A percentile compares a stretch with the other conserved stretches of the same genome.
These are phyloP conservation scores for Penicillium bialowiezense DNA, from an alignment of 495 filamentous ascomycete species.

Conservation along the genomic window DNA sequence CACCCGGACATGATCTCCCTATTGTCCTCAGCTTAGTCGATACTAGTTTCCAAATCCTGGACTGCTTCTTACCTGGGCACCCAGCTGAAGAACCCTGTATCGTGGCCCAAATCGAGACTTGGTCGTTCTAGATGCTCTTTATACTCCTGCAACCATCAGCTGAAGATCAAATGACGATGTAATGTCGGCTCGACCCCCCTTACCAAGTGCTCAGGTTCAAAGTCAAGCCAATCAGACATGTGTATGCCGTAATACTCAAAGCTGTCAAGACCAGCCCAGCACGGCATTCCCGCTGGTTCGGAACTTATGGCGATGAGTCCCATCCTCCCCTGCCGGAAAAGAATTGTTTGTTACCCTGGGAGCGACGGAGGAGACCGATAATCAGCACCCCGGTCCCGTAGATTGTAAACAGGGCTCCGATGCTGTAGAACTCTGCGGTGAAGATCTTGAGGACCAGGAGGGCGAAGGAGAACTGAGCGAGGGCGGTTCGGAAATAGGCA, in stretches of 20 bases:
- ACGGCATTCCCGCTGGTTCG: constrained; percentile 81
- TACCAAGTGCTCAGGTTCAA: constrained; percentile 47
- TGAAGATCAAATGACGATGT: no score
- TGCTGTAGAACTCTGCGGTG: constrained; percentile 89
- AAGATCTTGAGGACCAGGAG: constrained; percentile 96
- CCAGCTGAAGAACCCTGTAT: no score
- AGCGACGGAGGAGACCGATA: constrained; percentile 75
- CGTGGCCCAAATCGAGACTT: no score
- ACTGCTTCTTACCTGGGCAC: no score
- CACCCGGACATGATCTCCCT: no score
- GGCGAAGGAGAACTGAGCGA: constrained; percentile 91
- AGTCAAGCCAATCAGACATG: constrained; percentile 73
- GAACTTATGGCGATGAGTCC: constrained; percentile 71
- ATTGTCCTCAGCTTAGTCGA: no score
- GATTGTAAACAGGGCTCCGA: constrained; percentile 86
- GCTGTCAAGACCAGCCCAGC: constrained; percentile 73
- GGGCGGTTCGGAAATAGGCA: constrained; percentile 90
- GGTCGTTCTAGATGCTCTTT: no score
- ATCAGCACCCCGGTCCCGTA: constrained; percentile 84
- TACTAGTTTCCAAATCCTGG: no score
- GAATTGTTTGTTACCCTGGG: constrained; percentile 90
- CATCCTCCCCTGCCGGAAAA: constrained; percentile 72
- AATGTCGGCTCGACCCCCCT: no score
- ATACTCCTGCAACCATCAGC: no score
- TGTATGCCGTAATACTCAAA: constrained; percentile 81